Percentiles rank a stretch among this genome's conserved stretches.
phyloP scores from a whole-genome alignment of 2,329 filamentous ascomycete species.

The Cercospora sesami region DNA sequence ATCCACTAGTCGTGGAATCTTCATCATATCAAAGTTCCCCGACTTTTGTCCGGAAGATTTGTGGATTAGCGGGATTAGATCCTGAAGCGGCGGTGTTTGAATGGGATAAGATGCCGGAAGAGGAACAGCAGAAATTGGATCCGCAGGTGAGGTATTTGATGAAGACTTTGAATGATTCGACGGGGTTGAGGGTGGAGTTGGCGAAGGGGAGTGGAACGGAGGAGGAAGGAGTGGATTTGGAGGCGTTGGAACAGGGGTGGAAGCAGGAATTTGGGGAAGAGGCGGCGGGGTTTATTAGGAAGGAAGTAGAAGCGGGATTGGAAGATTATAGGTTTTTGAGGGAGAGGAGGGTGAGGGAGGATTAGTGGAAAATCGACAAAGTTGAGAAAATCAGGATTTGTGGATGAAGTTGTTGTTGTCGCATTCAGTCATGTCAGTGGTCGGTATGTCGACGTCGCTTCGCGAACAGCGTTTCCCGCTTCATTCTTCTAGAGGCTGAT shows the following conservation, averaged over 20 bases:
- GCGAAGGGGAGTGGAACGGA: neutral
- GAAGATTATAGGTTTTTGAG: neutral
- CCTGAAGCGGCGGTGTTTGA: neutral
- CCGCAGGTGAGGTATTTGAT: neutral
- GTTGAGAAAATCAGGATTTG: no score
- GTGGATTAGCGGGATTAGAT: neutral
- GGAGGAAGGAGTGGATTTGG: neutral
- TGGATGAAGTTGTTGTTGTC: neutral
- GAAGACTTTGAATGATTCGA: neutral
- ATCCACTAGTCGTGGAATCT: neutral
- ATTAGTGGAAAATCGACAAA: neutral
- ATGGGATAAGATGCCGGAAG: neutral
- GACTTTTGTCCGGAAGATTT: neutral
- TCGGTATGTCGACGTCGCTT: no score
- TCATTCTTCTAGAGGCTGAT: neutral
- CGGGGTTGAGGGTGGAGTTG: neutral
- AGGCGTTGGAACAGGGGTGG: neutral
- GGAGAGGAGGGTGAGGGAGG: neutral
- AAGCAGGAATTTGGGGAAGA: neutral
- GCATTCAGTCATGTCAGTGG: neutral
- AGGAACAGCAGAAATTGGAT: neutral
- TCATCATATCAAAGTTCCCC: neutral
- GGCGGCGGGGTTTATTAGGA: neutral
- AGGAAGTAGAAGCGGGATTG: neutral
- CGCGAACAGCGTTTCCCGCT: neutral